Evolutionary conservation across 2,329 filamentous ascomycete species (phyloP).

Genomic region (Aureobasidium sp.): DNA sequence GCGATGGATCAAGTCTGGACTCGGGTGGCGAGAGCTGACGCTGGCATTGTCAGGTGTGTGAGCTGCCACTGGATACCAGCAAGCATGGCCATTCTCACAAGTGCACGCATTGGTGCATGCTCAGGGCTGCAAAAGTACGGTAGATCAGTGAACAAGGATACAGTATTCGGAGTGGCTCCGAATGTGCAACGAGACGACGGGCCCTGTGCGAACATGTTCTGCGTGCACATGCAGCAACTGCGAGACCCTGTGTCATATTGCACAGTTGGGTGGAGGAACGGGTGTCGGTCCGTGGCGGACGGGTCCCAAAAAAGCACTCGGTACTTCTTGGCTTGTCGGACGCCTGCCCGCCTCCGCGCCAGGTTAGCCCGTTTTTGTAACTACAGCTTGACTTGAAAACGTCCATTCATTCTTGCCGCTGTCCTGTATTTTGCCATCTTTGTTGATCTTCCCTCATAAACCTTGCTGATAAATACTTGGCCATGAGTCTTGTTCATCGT

Average conservation of each 20-base stretch:
- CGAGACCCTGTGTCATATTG: background rate
- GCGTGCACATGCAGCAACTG: background rate
- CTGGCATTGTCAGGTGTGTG: background rate
- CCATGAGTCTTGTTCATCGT: background rate
- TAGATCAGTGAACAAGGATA: background rate
- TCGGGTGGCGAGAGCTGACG: background rate
- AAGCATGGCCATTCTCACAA: constrained; percentile 13
- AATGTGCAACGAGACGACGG: background rate
- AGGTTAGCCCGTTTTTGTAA: background rate
- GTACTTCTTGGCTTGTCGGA: constrained; percentile 1
- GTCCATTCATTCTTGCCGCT: background rate
- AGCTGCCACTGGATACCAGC: constrained; percentile 13
- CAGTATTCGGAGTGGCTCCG: too few species aligned
- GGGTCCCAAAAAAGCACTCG: background rate
- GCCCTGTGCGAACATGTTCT: background rate
- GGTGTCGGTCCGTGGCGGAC: too few species aligned
- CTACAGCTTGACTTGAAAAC: background rate
- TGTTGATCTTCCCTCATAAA: background rate
- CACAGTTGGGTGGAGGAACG: too few species aligned
- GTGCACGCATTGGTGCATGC: constrained; percentile 17
- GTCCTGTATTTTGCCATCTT: background rate
- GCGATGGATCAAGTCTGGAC: background rate
- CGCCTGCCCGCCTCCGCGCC: background rate
- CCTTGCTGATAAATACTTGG: background rate
- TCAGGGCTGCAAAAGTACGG: constrained; percentile 7